Percentiles rank a stretch among this genome's conserved stretches.
These are phyloP conservation scores for Grosmannia penicillata DNA, from an alignment of 2,329 filamentous ascomycete species.

Conservation along the genomic window DNA sequence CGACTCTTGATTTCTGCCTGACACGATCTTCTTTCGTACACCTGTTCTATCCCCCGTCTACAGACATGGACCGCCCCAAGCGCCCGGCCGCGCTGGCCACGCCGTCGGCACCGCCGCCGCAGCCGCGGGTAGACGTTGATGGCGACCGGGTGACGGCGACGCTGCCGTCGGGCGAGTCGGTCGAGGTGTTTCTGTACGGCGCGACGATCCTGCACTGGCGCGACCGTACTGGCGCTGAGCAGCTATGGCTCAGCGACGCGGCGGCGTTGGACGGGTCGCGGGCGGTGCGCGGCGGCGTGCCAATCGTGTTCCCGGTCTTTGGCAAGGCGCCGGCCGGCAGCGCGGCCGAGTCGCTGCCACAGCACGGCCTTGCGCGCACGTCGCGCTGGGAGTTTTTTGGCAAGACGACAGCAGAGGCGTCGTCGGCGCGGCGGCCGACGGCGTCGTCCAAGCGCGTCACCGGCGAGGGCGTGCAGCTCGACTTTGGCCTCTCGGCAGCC, in stretches of 20 bases:
- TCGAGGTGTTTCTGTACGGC: slow-evolving; percentile 77
- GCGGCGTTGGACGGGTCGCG: slow-evolving; percentile 77
- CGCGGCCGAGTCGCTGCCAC: slow-evolving; percentile 65
- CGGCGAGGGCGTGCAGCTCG: slow-evolving; percentile 60
- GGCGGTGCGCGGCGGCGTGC: slow-evolving; percentile 81
- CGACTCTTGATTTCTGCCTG: too few relatives aligned
- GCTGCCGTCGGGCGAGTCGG: slow-evolving; percentile 73
- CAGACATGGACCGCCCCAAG: slow-evolving; percentile 58
- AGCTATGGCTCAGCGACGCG: slow-evolving; percentile 71
- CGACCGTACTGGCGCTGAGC: slow-evolving; percentile 58
- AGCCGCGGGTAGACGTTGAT: slow-evolving; percentile 59
- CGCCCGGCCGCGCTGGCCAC: slow-evolving; percentile 66
- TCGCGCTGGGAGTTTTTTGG: slow-evolving; percentile 89
- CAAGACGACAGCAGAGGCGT: slow-evolving; percentile 33
- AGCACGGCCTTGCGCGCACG: slow-evolving; percentile 89
- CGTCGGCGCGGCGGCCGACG: neutral
- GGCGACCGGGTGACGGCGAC: slow-evolving; percentile 61
- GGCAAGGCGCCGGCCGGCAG: slow-evolving; percentile 59
- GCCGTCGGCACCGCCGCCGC: slow-evolving; percentile 59
- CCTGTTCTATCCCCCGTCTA: neutral
- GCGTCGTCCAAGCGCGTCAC: neutral
- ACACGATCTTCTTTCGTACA: too few relatives aligned
- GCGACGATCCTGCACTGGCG: slow-evolving; percentile 94
- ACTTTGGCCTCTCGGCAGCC: slow-evolving; percentile 74
- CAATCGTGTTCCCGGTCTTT: slow-evolving; percentile 91